These are phyloP conservation scores for Suaeda aralocaspica DNA, from an alignment of 148 eudicot species.

Conservation along the genomic window DNA sequence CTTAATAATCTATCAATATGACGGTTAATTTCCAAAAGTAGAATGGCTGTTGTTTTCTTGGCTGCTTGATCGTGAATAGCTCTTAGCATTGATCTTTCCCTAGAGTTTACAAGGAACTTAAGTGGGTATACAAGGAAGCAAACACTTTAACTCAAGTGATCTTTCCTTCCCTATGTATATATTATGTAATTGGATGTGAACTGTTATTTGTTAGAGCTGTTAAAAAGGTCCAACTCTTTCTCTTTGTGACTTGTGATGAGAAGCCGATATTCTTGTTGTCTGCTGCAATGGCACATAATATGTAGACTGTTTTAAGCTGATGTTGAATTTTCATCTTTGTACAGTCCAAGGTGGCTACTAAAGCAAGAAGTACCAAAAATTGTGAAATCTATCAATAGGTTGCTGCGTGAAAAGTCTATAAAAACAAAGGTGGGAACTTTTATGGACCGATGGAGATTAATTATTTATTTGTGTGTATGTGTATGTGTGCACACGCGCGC, in stretches of 20 bases:
- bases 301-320: background rate
- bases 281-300: background rate
- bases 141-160: background rate
- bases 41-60: too few species aligned
- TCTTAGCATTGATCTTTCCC: background rate
- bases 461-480: background rate
- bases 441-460: background rate
- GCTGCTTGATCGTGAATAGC: background rate
- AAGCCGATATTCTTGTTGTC: background rate
- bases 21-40: background rate
- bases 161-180: background rate
- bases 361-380: slow-evolving; percentile 95
- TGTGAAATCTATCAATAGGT: slow-evolving; percentile 81
- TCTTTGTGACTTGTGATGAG: background rate
- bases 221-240: background rate
- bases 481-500: too few species aligned
- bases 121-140: background rate
- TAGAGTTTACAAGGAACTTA: background rate
- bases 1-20: too few species aligned
- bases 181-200: background rate
- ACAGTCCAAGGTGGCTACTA: slow-evolving; percentile 86
- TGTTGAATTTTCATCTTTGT: slow-evolving; percentile 9
- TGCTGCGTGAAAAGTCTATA: slow-evolving; percentile 86
- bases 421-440: slow-evolving; percentile 69
- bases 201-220: background rate